Conservation (phyloP, 768 basidiomycete genomes). For the Boletus barrowsii region DNA sequence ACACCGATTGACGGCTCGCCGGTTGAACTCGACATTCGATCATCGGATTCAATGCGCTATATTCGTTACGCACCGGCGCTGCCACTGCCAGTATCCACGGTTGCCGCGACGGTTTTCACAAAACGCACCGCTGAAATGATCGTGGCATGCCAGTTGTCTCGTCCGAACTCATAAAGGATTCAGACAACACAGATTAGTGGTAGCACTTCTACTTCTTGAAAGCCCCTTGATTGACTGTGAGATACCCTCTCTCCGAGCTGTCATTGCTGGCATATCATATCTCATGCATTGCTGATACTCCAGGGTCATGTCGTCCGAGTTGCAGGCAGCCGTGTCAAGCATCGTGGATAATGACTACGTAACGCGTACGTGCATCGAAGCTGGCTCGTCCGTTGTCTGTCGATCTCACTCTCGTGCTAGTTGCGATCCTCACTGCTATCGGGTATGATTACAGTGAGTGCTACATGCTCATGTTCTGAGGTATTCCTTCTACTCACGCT, state of each 20-base stretch:
- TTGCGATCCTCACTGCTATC: conserved; percentile 1
- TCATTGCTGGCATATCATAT: not conserved
- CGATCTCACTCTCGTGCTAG: not conserved
- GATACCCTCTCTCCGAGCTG: too few relatives aligned
- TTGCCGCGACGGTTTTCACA: too few relatives aligned
- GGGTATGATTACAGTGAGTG: conserved; percentile 8
- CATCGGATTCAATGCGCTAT: too few relatives aligned
- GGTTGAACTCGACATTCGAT: too few relatives aligned
- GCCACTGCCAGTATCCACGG: too few relatives aligned
- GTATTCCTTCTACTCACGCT: not conserved
- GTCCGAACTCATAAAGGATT: too few relatives aligned
- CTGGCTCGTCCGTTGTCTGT: not conserved
- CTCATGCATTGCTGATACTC: not conserved
- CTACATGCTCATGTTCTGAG: not conserved
- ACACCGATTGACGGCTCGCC: too few relatives aligned
- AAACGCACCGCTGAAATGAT: too few relatives aligned
- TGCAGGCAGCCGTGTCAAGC: not conserved
- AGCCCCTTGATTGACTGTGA: not conserved
- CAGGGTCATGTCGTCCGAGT: not conserved
- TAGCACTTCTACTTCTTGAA: too few relatives aligned
- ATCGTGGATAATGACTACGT: not conserved
- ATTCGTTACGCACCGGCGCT: too few relatives aligned
- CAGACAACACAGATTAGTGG: too few relatives aligned
- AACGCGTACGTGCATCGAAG: not conserved
- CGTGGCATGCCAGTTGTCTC: too few relatives aligned